A percentile compares a stretch with the other conserved stretches of the same genome.
Evolutionary conservation across 345 rosid genomes (phyloP).

Genomic region (Corchorus capsularis): DNA sequence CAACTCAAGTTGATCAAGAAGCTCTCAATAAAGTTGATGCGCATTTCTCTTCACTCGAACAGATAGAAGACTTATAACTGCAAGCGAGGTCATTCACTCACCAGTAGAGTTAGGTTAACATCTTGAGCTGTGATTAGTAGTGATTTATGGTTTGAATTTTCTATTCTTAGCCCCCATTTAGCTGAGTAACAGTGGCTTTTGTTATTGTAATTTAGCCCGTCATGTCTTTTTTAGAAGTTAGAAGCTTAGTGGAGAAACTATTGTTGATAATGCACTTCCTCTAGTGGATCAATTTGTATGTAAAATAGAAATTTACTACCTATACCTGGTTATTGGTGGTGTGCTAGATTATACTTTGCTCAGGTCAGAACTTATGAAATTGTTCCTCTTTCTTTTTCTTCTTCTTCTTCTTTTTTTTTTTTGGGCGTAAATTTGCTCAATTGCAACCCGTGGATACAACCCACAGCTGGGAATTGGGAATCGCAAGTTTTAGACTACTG

Average conservation of each 20-base stretch:
- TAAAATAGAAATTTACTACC: not conserved
- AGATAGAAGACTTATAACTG: constrained; percentile 48
- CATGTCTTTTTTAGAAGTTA: not conserved
- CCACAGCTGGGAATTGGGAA: not conserved
- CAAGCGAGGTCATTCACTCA: not conserved
- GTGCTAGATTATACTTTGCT: not conserved
- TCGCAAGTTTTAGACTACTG: no score
- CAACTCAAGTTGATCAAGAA: constrained; percentile 62
- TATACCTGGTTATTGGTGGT: not conserved
- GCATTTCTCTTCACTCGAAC: constrained; percentile 54
- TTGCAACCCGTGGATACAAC: not conserved
- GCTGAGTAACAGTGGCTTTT: not conserved
- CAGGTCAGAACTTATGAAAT: not conserved
- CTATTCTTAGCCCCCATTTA: not conserved
- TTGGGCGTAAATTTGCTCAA: not conserved
- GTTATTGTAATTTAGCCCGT: not conserved
- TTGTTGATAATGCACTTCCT: not conserved
- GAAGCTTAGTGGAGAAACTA: not conserved
- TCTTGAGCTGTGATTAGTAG: not conserved
- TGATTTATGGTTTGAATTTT: not conserved
- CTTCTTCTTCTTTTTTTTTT: not conserved
- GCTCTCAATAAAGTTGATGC: constrained; percentile 40
- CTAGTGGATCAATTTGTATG: not conserved
- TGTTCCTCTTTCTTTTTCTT: not conserved
- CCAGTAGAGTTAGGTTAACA: constrained; percentile 1